Conservation (phyloP, 2,329 filamentous ascomycete species). For the Ceratocystis destructans region DNA sequence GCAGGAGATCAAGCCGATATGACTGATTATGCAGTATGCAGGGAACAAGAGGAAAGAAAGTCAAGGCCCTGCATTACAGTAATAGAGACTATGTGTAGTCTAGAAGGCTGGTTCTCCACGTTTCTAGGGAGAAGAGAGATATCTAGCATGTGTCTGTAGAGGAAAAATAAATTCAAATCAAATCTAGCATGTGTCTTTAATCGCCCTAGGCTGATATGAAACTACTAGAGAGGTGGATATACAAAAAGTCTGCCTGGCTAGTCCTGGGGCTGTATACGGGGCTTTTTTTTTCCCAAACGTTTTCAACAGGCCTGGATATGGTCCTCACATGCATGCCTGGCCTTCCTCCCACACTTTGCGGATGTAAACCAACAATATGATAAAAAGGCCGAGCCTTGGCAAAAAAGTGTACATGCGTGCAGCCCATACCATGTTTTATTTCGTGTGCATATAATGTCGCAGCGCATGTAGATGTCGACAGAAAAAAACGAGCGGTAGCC, state of each 20-base stretch:
- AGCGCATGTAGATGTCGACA: background rate
- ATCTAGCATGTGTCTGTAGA: background rate
- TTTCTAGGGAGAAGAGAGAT: background rate
- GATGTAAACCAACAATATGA: background rate
- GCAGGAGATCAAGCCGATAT: background rate
- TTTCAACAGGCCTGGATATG: too few relatives aligned
- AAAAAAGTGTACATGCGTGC: background rate
- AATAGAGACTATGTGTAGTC: background rate
- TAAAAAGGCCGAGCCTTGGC: background rate
- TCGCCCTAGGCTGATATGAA: background rate
- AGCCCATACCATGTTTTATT: background rate
- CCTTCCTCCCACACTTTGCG: background rate
- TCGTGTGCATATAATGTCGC: constrained; percentile 4
- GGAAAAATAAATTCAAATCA: too few relatives aligned
- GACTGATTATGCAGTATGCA: background rate
- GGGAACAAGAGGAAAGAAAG: background rate
- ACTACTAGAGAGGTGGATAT: background rate
- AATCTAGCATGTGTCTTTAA: background rate
- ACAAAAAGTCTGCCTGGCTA: background rate
- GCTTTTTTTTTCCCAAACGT: too few relatives aligned
- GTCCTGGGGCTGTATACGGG: background rate
- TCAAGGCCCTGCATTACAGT: background rate
- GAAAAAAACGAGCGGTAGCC: background rate
- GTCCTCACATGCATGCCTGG: too few relatives aligned
- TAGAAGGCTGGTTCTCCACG: background rate